Evolutionary conservation across 2,329 filamentous ascomycete genomes (phyloP).

Genomic region (Fusarium marasasianum): DNA sequence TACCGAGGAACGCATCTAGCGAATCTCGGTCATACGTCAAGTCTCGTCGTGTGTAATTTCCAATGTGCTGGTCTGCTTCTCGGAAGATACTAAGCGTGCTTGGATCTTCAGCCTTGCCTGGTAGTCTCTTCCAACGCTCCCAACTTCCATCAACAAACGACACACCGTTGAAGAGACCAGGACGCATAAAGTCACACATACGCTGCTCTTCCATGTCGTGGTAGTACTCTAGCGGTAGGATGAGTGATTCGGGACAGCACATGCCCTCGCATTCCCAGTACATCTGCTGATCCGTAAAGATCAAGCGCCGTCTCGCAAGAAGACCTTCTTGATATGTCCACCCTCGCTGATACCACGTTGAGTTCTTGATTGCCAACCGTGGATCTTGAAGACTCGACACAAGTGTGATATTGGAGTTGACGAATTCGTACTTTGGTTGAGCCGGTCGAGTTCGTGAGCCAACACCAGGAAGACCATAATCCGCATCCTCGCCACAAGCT

Average conservation of each 20-base stretch:
- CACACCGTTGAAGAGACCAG: slow-evolving; percentile 48
- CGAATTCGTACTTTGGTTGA: slow-evolving; percentile 47
- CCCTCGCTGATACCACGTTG: slow-evolving; percentile 49
- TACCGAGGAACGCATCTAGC: slow-evolving; percentile 46
- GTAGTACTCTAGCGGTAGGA: slow-evolving; percentile 46
- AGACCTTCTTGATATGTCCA: slow-evolving; percentile 55
- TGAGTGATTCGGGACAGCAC: slow-evolving; percentile 49
- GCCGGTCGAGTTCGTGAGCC: slow-evolving; percentile 39
- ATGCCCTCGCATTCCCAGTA: slow-evolving; percentile 53
- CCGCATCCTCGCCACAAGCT: slow-evolving; percentile 47
- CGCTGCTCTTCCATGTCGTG: slow-evolving; percentile 47
- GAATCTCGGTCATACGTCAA: slow-evolving; percentile 48
- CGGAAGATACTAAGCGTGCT: slow-evolving; percentile 51
- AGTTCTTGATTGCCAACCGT: slow-evolving; percentile 43
- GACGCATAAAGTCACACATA: slow-evolving; percentile 50
- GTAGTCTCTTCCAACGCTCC: slow-evolving; percentile 48
- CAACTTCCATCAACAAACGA: slow-evolving; percentile 49
- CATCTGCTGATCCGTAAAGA: slow-evolving; percentile 53
- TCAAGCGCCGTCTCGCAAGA: slow-evolving; percentile 48
- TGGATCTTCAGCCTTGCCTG: slow-evolving; percentile 41
- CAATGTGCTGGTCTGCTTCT: slow-evolving; percentile 47
- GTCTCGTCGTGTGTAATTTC: slow-evolving; percentile 44
- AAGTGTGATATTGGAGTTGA: slow-evolving; percentile 45
- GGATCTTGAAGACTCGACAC: slow-evolving; percentile 48
- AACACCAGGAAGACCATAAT: slow-evolving; percentile 49